Evolutionary conservation across 345 rosid genomes (phyloP).

Genomic region (Linum trigynum): DNA sequence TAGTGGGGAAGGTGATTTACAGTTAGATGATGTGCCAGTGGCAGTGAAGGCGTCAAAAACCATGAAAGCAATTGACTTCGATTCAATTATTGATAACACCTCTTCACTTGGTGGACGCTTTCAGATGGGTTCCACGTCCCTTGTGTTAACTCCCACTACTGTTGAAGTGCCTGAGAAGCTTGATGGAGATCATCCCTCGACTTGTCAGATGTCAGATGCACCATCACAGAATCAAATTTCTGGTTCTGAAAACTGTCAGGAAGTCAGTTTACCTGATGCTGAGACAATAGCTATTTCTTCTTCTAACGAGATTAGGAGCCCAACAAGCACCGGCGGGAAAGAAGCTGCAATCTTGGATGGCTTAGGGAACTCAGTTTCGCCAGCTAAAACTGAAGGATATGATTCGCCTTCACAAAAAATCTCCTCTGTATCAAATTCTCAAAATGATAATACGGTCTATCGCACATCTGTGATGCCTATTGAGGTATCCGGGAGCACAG

Average conservation of each 20-base stretch:
- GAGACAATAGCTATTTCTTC: background rate
- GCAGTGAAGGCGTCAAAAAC: slow-evolving; percentile 5
- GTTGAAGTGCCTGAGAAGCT: background rate
- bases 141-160: background rate
- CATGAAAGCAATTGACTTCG: background rate
- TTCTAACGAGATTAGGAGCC: background rate
- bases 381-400: background rate
- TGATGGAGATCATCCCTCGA: background rate
- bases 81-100: background rate
- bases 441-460: background rate
- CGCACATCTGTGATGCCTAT: background rate
- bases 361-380: background rate
- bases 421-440: background rate
- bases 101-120: background rate
- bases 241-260: background rate
- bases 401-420: background rate
- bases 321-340: background rate
- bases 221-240: background rate
- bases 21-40: slow-evolving; percentile 46
- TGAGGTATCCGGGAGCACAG: background rate
- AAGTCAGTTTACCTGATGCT: background rate
- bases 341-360: background rate
- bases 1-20: slow-evolving; percentile 83
- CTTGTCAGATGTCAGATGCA: background rate
- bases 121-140: background rate